A percentile compares a stretch with the other conserved stretches of the same genome.
Evolutionary conservation across 441 rosid species (phyloP).

Genomic region (Erodium chrysanthum): DNA sequence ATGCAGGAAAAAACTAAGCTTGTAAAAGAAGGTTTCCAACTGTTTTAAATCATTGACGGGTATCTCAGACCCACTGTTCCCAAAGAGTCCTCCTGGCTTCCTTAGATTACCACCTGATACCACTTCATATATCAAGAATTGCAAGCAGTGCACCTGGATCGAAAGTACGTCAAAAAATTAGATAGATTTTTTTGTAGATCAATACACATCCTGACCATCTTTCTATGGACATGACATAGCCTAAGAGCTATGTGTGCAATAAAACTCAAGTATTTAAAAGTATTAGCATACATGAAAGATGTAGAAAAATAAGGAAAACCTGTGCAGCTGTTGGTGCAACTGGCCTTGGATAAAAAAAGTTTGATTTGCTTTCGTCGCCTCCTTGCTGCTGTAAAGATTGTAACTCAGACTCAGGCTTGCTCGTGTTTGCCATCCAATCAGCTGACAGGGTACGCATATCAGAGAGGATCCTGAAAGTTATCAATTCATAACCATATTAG

Average conservation of each 20-base stretch:
- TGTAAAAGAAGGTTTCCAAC: conserved; percentile 93
- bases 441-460: conserved; percentile 99
- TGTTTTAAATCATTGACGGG: conserved; percentile 89
- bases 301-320: conserved; percentile 36
- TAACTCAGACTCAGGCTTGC: conserved; percentile 66
- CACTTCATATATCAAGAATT: conserved; percentile 91
- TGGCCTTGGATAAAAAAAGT: conserved; percentile 89
- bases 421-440: conserved; percentile 99
- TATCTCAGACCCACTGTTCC: conserved; percentile 96
- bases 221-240: background rate
- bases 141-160: conserved; percentile 90
- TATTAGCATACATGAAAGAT: conserved; percentile 10
- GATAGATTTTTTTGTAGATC: background rate
- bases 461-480: conserved; percentile 82
- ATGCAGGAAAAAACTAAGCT: conserved; percentile 95
- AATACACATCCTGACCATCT: background rate
- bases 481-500: conserved; percentile 18
- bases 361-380: conserved; percentile 70
- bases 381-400: conserved; percentile 66
- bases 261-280: background rate
- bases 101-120: conserved; percentile 99
- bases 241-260: background rate
- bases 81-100: conserved; percentile 97
- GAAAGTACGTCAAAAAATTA: conserved; percentile 16
- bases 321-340: conserved; percentile 97